Percentiles rank a stretch among this genome's conserved stretches.
Conservation (phyloP, 139 green algal genomes). For the Tetradesmus lagerheimii region DNA sequence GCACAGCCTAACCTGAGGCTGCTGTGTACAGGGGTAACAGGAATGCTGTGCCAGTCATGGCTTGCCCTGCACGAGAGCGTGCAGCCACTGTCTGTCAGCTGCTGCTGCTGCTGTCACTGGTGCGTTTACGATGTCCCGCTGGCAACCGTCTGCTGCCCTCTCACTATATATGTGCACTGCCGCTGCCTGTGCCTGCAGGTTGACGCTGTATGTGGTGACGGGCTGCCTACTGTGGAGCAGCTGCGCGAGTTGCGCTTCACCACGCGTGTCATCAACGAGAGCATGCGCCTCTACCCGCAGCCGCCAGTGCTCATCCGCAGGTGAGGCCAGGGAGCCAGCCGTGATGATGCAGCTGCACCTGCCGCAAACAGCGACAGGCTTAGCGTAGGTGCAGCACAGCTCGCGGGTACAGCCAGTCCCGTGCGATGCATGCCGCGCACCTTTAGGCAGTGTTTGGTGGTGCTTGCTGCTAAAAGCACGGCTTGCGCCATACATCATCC, state of each 20-base stretch:
- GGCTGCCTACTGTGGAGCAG: slow-evolving; percentile 77
- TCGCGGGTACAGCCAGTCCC: no score
- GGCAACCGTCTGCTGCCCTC: background rate
- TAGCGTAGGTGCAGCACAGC: no score
- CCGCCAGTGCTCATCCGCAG: slow-evolving; percentile 95
- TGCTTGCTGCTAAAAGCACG: background rate
- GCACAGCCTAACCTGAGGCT: background rate
- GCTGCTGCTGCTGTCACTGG: background rate
- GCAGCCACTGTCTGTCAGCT: background rate
- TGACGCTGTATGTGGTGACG: slow-evolving; percentile 79
- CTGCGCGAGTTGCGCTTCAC: slow-evolving; percentile 76
- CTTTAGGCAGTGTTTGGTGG: no score
- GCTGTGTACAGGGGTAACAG: no score
- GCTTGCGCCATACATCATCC: background rate
- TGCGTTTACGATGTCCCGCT: background rate
- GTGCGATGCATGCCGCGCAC: no score
- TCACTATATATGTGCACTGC: no score
- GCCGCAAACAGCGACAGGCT: background rate
- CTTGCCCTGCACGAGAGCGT: background rate
- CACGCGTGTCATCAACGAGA: slow-evolving; percentile 88
- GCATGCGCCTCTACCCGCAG: slow-evolving; percentile 96
- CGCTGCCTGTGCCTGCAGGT: slow-evolving; percentile 55
- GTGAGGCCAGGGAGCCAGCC: background rate
- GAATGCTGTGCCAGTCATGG: no score
- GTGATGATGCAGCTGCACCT: background rate